Percentiles rank a stretch among this genome's conserved stretches.
Evolutionary conservation across 164 flowering plant genomes (phyloP).

Genomic region (Nymphaea colorata): DNA sequence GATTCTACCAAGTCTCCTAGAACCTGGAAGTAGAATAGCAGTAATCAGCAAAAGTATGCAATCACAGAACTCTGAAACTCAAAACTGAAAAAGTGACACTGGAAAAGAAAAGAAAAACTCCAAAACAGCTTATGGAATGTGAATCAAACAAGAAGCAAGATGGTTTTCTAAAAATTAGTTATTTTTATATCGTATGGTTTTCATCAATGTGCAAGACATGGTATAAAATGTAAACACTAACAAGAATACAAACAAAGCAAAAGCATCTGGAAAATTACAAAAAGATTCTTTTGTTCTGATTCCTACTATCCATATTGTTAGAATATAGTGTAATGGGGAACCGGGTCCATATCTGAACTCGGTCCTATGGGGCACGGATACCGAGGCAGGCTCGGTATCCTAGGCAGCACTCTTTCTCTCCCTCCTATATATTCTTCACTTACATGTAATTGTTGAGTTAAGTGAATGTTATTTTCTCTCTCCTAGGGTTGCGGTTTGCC

Average conservation of each 20-base stretch:
- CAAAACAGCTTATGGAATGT: not conserved
- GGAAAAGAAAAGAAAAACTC: not conserved
- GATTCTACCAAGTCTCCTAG: conserved; percentile 97
- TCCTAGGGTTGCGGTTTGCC: no score
- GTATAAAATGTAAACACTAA: no score
- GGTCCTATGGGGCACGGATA: no score
- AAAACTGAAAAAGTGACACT: not conserved
- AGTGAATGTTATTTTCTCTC: no score
- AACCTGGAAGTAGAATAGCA: conserved; percentile 29
- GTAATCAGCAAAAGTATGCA: not conserved
- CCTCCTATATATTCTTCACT: no score
- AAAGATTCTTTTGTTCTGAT: not conserved
- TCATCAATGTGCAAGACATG: not conserved
- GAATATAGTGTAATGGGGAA: no score
- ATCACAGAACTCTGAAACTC: not conserved
- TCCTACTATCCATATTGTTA: no score
- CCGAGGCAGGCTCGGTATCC: no score
- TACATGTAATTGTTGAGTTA: no score
- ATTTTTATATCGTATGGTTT: not conserved
- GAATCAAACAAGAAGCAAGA: not conserved
- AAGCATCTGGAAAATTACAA: not conserved
- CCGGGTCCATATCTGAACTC: no score
- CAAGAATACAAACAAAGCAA: not conserved
- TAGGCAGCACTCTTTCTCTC: no score
- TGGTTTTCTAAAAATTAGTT: not conserved